phyloP scores from a whole-genome alignment of 306 rosid species.

The Cicer judaicum region DNA sequence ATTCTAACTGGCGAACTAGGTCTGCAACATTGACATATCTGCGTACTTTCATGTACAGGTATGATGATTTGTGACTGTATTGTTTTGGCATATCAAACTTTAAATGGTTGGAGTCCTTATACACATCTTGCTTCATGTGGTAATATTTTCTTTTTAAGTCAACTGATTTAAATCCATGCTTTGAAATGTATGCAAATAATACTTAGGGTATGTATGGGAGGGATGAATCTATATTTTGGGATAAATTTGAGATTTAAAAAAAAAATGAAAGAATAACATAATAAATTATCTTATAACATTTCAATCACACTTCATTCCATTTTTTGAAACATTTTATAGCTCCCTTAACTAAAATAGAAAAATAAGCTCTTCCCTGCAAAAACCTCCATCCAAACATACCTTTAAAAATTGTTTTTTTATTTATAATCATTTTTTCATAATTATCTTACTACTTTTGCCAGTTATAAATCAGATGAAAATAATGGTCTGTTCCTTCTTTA shows the following conservation, averaged over 20 bases:
- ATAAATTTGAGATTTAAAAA: too few relatives aligned
- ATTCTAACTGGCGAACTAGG: conserved; percentile 93
- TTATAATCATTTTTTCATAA: conserved; percentile 37
- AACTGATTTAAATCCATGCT: conserved; percentile 25
- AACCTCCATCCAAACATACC: too few relatives aligned
- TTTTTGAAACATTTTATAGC: too few relatives aligned
- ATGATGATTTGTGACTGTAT: conserved; percentile 43
- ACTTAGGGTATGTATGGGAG: not conserved
- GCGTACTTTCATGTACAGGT: conserved; percentile 98
- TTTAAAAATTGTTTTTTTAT: not conserved
- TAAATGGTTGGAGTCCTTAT: conserved; percentile 41
- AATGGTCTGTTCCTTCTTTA: conserved; percentile 33
- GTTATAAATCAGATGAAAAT: conserved; percentile 33
- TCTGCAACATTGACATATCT: conserved; percentile 92
- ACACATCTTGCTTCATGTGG: conserved; percentile 11
- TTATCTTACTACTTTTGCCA: conserved; percentile 24
- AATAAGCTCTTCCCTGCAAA: too few relatives aligned
- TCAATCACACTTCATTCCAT: too few relatives aligned
- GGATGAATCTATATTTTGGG: too few relatives aligned
- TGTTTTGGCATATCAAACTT: conserved; percentile 33
- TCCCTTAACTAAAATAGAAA: too few relatives aligned
- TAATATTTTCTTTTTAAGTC: conserved; percentile 9
- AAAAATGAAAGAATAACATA: too few relatives aligned
- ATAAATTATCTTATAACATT: too few relatives aligned
- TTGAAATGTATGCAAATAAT: conserved; percentile 26